Base-by-base conservation (phyloP, 2,329 filamentous ascomycete genomes). In the Aspergillus caelatus region DNA sequence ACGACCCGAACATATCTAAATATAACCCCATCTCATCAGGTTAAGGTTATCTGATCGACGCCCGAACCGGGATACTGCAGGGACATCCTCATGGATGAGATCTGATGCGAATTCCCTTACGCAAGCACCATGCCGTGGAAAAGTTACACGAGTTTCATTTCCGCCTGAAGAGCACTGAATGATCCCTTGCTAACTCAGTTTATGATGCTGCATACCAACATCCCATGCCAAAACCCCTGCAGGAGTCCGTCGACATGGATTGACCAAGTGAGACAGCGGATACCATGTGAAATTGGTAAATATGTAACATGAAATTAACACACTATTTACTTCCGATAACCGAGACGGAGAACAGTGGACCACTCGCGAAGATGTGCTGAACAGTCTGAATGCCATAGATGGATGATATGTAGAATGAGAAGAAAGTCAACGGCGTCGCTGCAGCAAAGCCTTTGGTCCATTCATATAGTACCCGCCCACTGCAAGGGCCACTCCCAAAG, bases 401-500 rank as follows among this genome's bases (percentile, higher is more conserved):
- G 6, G 10, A 26, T 8, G 6, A 48, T 26, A 14, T 23, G 28
- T 7, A 26, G 45, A 43, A 14, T 11, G 19, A 14, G n/a, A 23
- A 23, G 7, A 36, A 36, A 7, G 39, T 41, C 23, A 23, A 26
- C 21, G 14, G 21, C 28, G 48, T 19, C 48, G 48, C 48, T 19
- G 30, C 19, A 14, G 46, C 57, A 46, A 28, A 30, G 52, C 45
- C 43, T 58, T 57, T 10, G 50, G 30, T 32, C 62, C 57, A 59
- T 48, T 62, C 45, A 65, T 81, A 23, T 61, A 63, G 10, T 60
- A 61, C 9, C 69, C 72, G 8, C 70, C 71, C 9, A 60, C 65
- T 3, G 90, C 74, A 87, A 93, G 72, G 92, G 92, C 41, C 11
- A 66, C 53, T 90, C 93, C 60, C 87, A 92, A 23, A 89, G 91